Base-by-base conservation (phyloP, 345 rosid species). In the Kandelia obovata region DNA sequence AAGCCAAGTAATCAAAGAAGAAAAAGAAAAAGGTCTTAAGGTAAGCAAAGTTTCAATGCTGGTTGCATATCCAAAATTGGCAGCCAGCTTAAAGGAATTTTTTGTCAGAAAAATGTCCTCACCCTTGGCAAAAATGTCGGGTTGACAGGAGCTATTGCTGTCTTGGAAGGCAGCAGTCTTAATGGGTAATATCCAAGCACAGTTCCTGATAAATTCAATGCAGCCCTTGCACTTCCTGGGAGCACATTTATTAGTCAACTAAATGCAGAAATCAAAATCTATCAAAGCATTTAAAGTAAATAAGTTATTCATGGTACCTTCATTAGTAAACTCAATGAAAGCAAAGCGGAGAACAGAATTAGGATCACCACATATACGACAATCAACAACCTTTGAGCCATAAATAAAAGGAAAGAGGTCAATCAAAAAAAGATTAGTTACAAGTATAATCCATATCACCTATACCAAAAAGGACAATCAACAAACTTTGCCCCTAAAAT, bases 321-420 rank as follows among this genome's bases (percentile, higher is more conserved):
- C 96, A 83, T 90, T 92, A 49, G 88, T 86, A 75, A 92, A 92
- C 79, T 92, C 96, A 20, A 92, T 90, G 69, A 92, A 92, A 32
- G 98, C 98, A 84, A 92, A 92, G 39, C 96, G 92, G 80, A 92
- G 96, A 77, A 88, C 88, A 58, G 98, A 92, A 83, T 86, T 92
- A 52, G 96, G 95, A 86, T 92, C 96, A 23, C 95, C 96, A 78
- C 96, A 92, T 47, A 92, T 87, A 63, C 98, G 90, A 77, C 98
- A 92, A 73, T 92, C 98, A 83, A 90, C 89, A 75, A 92, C 96
- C 98, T 92, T 83, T 59, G 21, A 27, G 51, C 35, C 74, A 83
- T 61, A 61, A 51, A 73, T 59, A 52, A 75, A 73, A 34, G 68
- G 51, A 21, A 65, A 25, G 34, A 49, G 66, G 65, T 60, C 64